Percentiles rank a stretch among this genome's conserved stretches.
Conservation (phyloP, 345 rosid genomes). For the Raphanus raphanistrum region DNA sequence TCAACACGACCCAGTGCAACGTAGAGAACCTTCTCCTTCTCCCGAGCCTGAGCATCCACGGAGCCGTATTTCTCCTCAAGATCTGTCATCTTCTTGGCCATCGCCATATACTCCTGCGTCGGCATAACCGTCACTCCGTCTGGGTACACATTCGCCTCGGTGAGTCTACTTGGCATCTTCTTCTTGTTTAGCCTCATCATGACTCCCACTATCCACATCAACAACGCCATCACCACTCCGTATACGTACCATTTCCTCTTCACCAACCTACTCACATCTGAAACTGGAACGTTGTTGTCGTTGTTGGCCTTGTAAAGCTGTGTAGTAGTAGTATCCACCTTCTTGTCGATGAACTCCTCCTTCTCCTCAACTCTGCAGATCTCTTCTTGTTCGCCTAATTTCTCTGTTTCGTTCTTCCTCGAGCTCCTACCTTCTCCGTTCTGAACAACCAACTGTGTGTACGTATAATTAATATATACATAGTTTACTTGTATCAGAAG, state of each 20-base stretch:
- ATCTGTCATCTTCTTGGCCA: conserved; percentile 74
- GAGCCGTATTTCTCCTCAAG: conserved; percentile 59
- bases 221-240: conserved; percentile 54
- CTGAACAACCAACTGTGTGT: conserved; percentile 64
- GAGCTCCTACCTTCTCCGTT: conserved; percentile 63
- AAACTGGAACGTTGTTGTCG: background rate
- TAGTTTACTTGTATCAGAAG: background rate
- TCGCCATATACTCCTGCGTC: conserved; percentile 50
- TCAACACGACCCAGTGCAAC: conserved; percentile 57
- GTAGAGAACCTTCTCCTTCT: conserved; percentile 67
- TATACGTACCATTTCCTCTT: conserved; percentile 35
- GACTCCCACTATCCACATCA: conserved; percentile 62
- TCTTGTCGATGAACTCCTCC: conserved; percentile 45
- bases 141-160: conserved; percentile 26
- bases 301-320: background rate
- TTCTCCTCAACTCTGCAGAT: conserved; percentile 25
- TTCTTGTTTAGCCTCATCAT: conserved; percentile 47
- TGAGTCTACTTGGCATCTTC: conserved; percentile 55
- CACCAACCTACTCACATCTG: conserved; percentile 9
- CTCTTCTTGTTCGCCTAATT: conserved; percentile 25
- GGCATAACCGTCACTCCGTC: conserved; percentile 46
- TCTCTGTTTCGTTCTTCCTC: conserved; percentile 42
- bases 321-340: conserved; percentile 33
- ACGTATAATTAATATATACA: background rate
- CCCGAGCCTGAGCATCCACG: conserved; percentile 49